Evolutionary conservation across 169 alveolate species (phyloP), one percentile per base, ranked within the genome.

Genomic region (Eimeria acervulina): DNA sequence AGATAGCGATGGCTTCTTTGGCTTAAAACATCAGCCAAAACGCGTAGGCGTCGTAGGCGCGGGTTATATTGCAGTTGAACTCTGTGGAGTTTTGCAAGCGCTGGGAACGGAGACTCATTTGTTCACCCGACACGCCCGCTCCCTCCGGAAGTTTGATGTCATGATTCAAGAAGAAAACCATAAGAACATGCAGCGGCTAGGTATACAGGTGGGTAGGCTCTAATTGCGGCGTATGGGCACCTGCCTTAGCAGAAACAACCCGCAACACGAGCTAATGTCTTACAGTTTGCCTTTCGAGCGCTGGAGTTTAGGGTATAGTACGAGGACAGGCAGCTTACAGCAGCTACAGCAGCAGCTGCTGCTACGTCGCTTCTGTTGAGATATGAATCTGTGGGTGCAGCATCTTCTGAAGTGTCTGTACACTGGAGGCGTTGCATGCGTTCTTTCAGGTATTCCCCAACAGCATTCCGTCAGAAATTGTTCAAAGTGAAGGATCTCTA

Each of bases 41-140:
- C 98, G 97, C 78, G 98, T 98, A 21, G 97, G 99, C n/a, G 98
- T 99, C 36, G 96, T 98, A 15, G 99, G 99, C 2, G 99, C 99
- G 17, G 99, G 99, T 6, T 99, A 99, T 97, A 98, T 99, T 51
- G 99, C 99, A 0, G 98, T 98, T 42, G 99, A 99, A 96, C 95
- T 98, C 95, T 98, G 99, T 4, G 98, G 99, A n/a, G 97, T 99
- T 70, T 94, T 99, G 47, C 97, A 97, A 68, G 97, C 98, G 26
- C 96, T 99, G 84, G 99, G 99, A 36, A 95, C 96, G 36, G 98
- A 99, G 89, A 98, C 99, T 0, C 98, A 98, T 47, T 96, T 98
- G 55, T 96, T 98, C 76, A 97, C 97, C 19, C 96, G 99, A 78
- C 96, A 97, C 42, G 94, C 90, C 21, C 96, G 94, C 38, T 44